Evolutionary conservation across 2,329 filamentous ascomycete species (phyloP).

Genomic region (Fusarium sp.): DNA sequence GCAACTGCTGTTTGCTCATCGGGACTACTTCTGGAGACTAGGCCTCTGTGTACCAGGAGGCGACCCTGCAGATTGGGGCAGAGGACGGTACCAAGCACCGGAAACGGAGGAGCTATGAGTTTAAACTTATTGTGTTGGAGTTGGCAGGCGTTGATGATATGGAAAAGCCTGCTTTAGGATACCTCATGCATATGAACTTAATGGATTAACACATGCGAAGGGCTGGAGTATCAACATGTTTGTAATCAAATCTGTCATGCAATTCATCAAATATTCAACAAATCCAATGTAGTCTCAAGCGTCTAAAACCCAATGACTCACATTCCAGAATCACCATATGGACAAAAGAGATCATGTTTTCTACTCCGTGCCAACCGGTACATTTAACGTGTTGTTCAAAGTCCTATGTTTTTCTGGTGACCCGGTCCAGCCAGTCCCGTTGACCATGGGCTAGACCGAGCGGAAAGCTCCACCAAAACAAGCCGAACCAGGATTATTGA

Average conservation of each 20-base stretch:
- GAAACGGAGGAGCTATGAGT: conserved; percentile 51
- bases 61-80: conserved; percentile 74
- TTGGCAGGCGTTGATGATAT: background rate
- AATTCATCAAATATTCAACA: background rate
- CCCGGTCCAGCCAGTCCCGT: conserved; percentile 30
- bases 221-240: background rate
- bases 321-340: background rate
- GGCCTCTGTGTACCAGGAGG: conserved; percentile 89
- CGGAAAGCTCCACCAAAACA: conserved; percentile 34
- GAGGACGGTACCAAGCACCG: conserved; percentile 57
- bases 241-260: no score
- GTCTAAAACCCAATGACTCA: background rate
- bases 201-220: background rate
- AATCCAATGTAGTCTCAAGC: background rate
- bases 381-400: background rate
- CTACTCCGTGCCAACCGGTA: background rate
- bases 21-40: conserved; percentile 96
- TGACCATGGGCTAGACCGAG: conserved; percentile 36
- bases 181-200: background rate
- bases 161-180: conserved; percentile 7
- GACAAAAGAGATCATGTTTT: background rate
- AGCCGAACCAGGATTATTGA: conserved; percentile 12
- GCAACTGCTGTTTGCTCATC: conserved; percentile 91
- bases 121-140: background rate
- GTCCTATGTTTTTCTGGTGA: conserved; percentile 22